Evolutionary conservation across 805 yeast genomes (phyloP), one percentile per base, ranked within the genome.

Genomic region (Pichia cephalocereana): DNA sequence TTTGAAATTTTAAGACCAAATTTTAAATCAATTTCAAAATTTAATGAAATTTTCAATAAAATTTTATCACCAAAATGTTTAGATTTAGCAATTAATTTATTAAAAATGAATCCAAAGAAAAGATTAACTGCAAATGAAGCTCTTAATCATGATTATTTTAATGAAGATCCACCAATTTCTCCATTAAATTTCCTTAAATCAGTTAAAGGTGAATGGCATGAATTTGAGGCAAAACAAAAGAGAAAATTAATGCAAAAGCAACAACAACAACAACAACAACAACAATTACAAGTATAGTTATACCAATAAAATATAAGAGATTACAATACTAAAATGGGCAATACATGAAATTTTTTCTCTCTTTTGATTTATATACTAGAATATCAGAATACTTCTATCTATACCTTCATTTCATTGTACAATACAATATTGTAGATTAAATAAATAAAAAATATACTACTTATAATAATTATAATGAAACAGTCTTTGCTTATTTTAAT

Each of bases 181-280:
- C 79, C 81, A 7, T 69, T 87, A 38, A 63, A 68, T 11, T 72
- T 80, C 46, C 70, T 83, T 54, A 68, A 72, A 30, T 71, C 72
- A n/a, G 65, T 81, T 30, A 70, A 71, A 47, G 95, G 93, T 4
- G 98, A 95, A 64, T 91, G 97, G 93, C 99, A 91, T 62, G 99
- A 91, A 61, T 91, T 84, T 64, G 99, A 91, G 59, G 93, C 96
- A 3, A 89, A 91, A 64, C 83, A 80, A 67, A 76, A 84, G 57
- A 71, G 86, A 52, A 68, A 83, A 50, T 63, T 59, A 41, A 40
- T 44, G 17, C 55, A 49, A 27, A 57, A 62, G 31, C 65, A 59
- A 41, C 49, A 42, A 18, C 51, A 45, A 15, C 40, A 40, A 19
- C 47, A 45, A 18, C 51, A 90, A 65, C 82, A 80, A 67, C 72